Conservation (phyloP, 1,284 basidiomycete species). For the Taiwanofungus camphoratus region DNA sequence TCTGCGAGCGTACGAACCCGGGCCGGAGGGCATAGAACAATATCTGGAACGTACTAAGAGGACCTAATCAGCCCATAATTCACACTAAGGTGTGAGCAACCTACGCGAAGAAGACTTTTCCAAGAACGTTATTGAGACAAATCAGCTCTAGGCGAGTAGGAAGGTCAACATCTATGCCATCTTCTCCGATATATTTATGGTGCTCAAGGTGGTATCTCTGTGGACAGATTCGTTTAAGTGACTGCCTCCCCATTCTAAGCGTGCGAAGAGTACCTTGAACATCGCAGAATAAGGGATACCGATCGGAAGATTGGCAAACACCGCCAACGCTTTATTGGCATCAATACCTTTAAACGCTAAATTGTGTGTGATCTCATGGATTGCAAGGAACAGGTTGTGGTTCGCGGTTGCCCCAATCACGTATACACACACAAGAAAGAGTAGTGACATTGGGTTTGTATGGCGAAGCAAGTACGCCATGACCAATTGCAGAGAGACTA, state of each 20-base stretch:
- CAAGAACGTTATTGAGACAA: slow-evolving; percentile 90
- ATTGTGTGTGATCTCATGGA: slow-evolving; percentile 99
- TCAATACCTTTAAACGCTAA: slow-evolving; percentile 84
- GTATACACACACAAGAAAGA: slow-evolving; percentile 80
- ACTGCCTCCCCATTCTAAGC: too few species aligned
- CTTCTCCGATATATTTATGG: slow-evolving; percentile 93
- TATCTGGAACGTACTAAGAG: slow-evolving; percentile 87
- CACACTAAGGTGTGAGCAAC: slow-evolving; percentile 24
- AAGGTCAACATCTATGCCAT: slow-evolving; percentile 93
- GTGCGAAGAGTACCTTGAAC: slow-evolving; percentile 87
- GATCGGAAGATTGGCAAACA: slow-evolving; percentile 90
- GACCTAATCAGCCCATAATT: not conserved
- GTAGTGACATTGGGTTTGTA: slow-evolving; percentile 61
- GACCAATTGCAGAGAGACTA: slow-evolving; percentile 74
- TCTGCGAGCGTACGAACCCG: slow-evolving; percentile 87
- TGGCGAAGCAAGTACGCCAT: slow-evolving; percentile 63
- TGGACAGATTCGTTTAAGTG: too few species aligned
- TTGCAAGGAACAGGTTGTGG: slow-evolving; percentile 96
- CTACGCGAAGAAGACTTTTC: slow-evolving; percentile 96
- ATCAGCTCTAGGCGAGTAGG: slow-evolving; percentile 84
- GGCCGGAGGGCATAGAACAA: slow-evolving; percentile 97
- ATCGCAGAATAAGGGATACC: slow-evolving; percentile 93
- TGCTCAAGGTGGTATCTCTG: slow-evolving; percentile 92
- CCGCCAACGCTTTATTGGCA: slow-evolving; percentile 84
- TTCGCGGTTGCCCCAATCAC: slow-evolving; percentile 90